Evolutionary conservation across 2,329 filamentous ascomycete genomes (phyloP).

Genomic region (Botryotinia globosa): DNA sequence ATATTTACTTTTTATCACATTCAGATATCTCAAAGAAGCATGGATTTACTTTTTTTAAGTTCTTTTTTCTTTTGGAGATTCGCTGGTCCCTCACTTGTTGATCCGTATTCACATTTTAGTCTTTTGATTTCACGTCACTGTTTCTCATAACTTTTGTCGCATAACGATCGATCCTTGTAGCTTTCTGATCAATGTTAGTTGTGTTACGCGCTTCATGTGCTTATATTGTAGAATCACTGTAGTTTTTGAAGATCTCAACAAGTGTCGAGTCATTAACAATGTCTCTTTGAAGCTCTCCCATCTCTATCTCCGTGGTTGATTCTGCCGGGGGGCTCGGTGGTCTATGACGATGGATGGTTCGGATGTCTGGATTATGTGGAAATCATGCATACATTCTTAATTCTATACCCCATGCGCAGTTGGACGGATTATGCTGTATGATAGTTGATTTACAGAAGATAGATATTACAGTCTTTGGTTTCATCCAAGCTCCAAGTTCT

Average conservation of each 20-base stretch:
- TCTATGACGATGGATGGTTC: too few species aligned
- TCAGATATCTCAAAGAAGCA: background rate
- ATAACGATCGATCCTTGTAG: background rate
- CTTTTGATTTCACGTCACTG: background rate
- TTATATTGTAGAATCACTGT: background rate
- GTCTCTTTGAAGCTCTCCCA: too few species aligned
- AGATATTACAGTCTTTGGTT: rapidly evolving
- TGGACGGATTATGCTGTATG: rapidly evolving
- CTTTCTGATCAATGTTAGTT: background rate
- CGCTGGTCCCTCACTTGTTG: rapidly evolving
- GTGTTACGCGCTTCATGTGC: background rate
- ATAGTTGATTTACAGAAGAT: too few species aligned
- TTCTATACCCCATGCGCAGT: too few species aligned
- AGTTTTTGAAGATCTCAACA: background rate
- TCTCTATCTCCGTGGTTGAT: too few species aligned
- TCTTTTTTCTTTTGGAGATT: background rate
- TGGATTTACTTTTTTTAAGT: background rate
- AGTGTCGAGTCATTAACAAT: background rate
- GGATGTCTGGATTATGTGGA: too few species aligned
- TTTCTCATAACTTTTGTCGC: background rate
- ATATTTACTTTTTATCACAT: background rate
- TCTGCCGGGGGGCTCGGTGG: too few species aligned
- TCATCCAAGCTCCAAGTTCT: too few species aligned
- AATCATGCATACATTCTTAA: too few species aligned
- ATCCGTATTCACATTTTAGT: rapidly evolving